Conservation (phyloP, 83 land plant genomes). For the Picea engelmannii region DNA sequence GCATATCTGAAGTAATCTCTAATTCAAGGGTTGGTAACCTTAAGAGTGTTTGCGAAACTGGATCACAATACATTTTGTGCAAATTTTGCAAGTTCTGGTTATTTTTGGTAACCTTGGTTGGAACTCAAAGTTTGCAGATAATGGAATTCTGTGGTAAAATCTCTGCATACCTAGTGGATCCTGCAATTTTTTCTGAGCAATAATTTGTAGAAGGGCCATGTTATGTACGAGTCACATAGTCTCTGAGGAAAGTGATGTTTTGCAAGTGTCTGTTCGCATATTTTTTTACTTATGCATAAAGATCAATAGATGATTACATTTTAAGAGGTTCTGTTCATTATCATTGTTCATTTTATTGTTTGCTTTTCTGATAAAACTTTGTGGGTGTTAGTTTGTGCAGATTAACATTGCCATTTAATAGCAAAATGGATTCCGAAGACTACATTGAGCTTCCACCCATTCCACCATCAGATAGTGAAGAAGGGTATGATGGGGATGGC, state of each 20-base stretch:
- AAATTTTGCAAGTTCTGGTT: no score
- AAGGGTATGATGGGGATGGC: neutral
- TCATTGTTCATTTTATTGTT: slow-evolving; percentile 6
- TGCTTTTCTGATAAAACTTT: neutral
- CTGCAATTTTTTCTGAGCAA: no score
- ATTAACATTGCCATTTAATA: neutral
- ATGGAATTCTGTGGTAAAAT: no score
- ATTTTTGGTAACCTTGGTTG: no score
- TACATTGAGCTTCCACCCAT: neutral
- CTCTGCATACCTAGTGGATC: no score
- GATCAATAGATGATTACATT: neutral
- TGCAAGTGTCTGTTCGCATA: neutral
- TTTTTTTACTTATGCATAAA: neutral
- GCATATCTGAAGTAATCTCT: no score
- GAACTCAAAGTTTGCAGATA: no score
- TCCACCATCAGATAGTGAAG: slow-evolving; percentile 6
- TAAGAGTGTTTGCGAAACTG: no score
- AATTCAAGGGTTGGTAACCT: no score
- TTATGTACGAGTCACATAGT: no score
- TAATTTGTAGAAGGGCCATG: no score
- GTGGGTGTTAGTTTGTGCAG: neutral
- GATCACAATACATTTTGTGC: no score
- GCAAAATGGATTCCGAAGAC: neutral
- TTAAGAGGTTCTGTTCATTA: neutral
- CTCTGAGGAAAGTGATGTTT: neutral